Percentiles rank a stretch among this genome's conserved stretches.
These are phyloP conservation scores for carrot (Daucus carota) DNA, from an alignment of 129 eudicot genomes.

Conservation along the genomic window DNA sequence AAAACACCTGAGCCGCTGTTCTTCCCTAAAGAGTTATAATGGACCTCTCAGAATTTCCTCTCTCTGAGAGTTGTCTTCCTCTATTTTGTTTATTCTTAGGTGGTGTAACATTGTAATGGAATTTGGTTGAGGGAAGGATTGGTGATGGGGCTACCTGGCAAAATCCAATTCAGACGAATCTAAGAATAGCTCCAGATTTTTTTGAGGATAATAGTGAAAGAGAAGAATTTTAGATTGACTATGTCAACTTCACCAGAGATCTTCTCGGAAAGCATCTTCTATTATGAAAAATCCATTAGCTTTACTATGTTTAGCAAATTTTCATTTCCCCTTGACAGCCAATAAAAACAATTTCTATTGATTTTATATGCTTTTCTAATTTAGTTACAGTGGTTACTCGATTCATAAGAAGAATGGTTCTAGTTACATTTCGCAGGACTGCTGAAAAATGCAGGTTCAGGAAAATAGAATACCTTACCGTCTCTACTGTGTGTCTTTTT, in stretches of 20 bases:
- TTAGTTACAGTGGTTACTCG: background rate
- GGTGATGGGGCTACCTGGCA: conserved; percentile 17
- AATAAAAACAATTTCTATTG: background rate
- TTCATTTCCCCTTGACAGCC: background rate
- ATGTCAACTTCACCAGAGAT: conserved; percentile 1
- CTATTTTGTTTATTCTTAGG: conserved; percentile 18
- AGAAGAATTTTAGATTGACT: conserved; percentile 15
- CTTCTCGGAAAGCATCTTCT: background rate
- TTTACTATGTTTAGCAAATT: background rate
- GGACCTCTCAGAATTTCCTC: conserved; percentile 18
- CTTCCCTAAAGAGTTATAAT: conserved; percentile 1
- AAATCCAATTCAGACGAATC: conserved; percentile 11
- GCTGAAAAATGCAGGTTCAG: background rate
- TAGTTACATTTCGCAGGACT: background rate
- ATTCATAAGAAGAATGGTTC: background rate
- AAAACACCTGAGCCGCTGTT: conserved; percentile 27
- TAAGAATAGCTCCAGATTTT: conserved; percentile 18
- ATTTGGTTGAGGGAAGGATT: conserved; percentile 17
- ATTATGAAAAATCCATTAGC: background rate
- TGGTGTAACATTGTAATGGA: conserved; percentile 18
- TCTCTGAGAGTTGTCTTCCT: conserved; percentile 13
- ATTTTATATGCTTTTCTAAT: background rate
- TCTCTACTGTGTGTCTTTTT: background rate
- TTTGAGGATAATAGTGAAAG: conserved; percentile 2
- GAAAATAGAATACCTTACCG: background rate